These are phyloP conservation scores for Metschnikowia matae DNA, from an alignment of 805 yeast species.

Conservation along the genomic window DNA sequence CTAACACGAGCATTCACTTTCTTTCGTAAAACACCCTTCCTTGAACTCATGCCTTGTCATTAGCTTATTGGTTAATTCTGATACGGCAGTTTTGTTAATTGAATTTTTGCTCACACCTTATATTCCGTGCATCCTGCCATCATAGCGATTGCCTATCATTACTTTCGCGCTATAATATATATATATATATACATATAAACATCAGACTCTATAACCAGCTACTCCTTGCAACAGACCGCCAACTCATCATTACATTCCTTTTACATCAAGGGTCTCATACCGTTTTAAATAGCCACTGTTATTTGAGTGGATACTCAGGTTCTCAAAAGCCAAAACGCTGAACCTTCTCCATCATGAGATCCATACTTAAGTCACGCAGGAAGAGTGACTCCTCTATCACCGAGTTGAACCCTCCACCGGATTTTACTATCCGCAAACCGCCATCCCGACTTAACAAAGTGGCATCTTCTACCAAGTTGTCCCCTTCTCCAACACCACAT, in stretches of 20 bases:
- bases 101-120: not conserved
- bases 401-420: constrained; percentile 10
- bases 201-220: not conserved
- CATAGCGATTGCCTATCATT: not conserved
- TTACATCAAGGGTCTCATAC: not conserved
- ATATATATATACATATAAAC: not conserved
- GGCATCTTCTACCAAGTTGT: not conserved
- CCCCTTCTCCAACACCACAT: not conserved
- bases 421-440: not conserved
- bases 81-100: not conserved
- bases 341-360: constrained; percentile 12
- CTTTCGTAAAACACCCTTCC: not conserved
- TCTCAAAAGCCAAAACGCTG: not conserved
- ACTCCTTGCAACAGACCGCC: not conserved
- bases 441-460: not conserved
- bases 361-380: constrained; percentile 17
- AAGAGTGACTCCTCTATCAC: constrained; percentile 18
- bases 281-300: not conserved
- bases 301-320: not conserved
- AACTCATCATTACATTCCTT: not conserved
- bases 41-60: not conserved
- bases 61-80: not conserved
- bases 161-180: not conserved
- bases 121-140: not conserved
- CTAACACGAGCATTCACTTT: not conserved